Evolutionary conservation across 441 rosid genomes (phyloP).

Genomic region (Croton laevigatus): DNA sequence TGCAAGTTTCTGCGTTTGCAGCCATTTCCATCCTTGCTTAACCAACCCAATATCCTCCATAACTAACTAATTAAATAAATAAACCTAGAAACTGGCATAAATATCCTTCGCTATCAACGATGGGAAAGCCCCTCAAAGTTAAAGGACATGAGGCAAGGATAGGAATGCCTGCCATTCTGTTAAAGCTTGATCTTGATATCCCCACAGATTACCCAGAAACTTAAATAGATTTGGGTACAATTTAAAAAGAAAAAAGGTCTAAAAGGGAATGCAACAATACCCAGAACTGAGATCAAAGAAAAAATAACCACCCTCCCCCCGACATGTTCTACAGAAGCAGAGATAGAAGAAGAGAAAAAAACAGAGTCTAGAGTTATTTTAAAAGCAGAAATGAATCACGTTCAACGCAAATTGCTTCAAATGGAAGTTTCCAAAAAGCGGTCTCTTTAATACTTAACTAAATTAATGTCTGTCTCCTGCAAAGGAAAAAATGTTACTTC

Average conservation of each 20-base stretch:
- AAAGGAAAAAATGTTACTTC: not conserved
- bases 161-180: conserved; percentile 5
- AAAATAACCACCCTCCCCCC: not conserved
- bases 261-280: not conserved
- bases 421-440: conserved; percentile 44
- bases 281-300: not conserved
- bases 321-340: not conserved
- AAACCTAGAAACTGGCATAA: not conserved
- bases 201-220: not conserved
- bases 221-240: not conserved
- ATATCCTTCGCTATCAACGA: conserved; percentile 11
- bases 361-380: not conserved
- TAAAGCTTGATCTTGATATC: conserved; percentile 10
- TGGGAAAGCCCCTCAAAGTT: not conserved
- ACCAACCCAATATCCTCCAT: conserved; percentile 96
- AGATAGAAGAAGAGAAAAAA: not conserved
- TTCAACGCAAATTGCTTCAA: conserved; percentile 68
- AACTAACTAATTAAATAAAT: conserved; percentile 9
- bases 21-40: conserved; percentile 90
- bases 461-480: not conserved
- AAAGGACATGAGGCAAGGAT: conserved; percentile 7
- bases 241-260: not conserved
- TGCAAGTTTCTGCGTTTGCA: conserved; percentile 69
- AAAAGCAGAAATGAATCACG: conserved; percentile 42
- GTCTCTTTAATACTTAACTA: not conserved